Evolutionary conservation across 1,139 yeast species (phyloP), one percentile per base, ranked within the genome.

Genomic region (Geotrichum fermentans): DNA sequence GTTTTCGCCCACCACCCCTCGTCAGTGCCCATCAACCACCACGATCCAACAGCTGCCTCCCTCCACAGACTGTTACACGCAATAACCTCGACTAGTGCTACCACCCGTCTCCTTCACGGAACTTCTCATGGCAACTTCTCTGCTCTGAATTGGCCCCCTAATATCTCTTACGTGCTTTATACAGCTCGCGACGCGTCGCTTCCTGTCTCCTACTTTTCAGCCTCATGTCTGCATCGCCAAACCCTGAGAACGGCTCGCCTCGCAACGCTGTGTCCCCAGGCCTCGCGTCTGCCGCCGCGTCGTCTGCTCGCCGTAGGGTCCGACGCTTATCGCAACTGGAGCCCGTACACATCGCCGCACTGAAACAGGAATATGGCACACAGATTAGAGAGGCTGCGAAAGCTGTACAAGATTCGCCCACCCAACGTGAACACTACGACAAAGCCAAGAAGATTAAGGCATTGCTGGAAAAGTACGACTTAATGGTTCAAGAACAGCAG

Each of bases 301-400:
- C 49, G 4, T 30, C 44, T 16, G 38, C 49, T 3, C 48, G 52
- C 16, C 52, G 45, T 2, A 45, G 45, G 4, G 53, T 51, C 8
- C 29, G 49, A n/a, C 43, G 50, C 13, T 43, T 51, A 13, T 51
- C 53, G 7, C 53, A 51, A 29, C 45, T 51, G 10, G 47, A 40
- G 35, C 53, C 53, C 2, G 53, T 51, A 17, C 53, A 51, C 38
- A 51, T 51, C 24, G 50, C 48, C n/a, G 53, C 51, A 13, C 32
- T 51, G 3, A 44, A 51, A n/a, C 48, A 51, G 26, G 53, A 51
- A 35, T 51, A 51, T 45, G 20, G 40, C 3, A 40, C 45, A 16
- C 53, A 51, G 30, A 45, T 51, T 17, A 47, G 48, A 13, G 47
- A 41, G 26, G 53, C 53, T 1, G 32, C 45, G 14, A 38, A 47